Evolutionary conservation across 495 filamentous ascomycete species (phyloP).

Genomic region (Neurospora pannonica): DNA sequence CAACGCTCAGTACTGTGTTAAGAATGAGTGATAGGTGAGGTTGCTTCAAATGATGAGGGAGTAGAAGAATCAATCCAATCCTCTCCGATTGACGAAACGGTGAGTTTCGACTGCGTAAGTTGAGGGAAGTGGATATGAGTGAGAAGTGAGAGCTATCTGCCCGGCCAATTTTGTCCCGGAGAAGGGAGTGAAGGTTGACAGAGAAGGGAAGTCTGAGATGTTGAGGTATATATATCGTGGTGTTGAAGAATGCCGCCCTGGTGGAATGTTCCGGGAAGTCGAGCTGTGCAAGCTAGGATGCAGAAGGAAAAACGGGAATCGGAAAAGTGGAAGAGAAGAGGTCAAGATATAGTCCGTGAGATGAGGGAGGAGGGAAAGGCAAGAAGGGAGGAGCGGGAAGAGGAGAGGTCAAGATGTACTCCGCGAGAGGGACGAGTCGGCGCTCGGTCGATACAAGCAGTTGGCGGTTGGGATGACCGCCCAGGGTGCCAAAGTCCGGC

Average conservation of each 20-base stretch:
- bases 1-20: neutral
- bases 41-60: neutral
- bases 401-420: neutral
- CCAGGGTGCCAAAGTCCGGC: neutral
- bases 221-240: neutral
- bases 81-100: neutral
- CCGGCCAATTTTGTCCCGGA: neutral
- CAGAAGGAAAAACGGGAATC: neutral
- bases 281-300: neutral
- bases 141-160: neutral
- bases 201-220: neutral
- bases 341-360: neutral
- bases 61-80: neutral
- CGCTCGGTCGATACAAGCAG: neutral
- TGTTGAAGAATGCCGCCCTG: neutral
- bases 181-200: neutral
- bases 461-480: neutral
- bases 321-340: neutral
- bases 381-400: neutral
- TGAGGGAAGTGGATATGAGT: neutral
- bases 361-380: neutral
- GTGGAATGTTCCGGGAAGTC: neutral
- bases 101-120: neutral
- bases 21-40: neutral
- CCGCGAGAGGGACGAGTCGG: neutral